Percentiles rank a stretch among this genome's conserved stretches.
phyloP scores from a whole-genome alignment of 2,329 filamentous ascomycete genomes.

The Fusarium buharicum region DNA sequence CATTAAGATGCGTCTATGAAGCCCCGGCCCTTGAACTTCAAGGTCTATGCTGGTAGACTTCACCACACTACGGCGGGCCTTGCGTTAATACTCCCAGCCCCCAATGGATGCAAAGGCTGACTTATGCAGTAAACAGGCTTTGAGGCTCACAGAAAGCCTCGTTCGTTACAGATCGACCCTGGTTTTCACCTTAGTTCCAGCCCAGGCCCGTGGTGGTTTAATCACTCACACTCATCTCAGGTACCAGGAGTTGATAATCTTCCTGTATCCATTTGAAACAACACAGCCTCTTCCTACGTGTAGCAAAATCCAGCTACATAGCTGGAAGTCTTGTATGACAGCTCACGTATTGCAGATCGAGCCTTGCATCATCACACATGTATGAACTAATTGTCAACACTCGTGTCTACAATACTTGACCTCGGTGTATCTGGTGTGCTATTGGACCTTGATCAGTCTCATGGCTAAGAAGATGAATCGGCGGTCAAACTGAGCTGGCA shows the following conservation, averaged over 20 bases:
- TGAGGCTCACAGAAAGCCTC: conserved; percentile 13
- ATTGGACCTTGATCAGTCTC: conserved; percentile 2
- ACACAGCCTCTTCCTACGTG: conserved; percentile 32
- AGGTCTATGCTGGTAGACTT: conserved; percentile 40
- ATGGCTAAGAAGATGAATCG: conserved; percentile 2
- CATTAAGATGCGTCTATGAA: conserved; percentile 21
- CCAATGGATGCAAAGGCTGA: conserved; percentile 9
- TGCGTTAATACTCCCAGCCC: conserved; percentile 17
- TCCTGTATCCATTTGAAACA: conserved; percentile 13
- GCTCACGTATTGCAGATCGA: conserved; percentile 16
- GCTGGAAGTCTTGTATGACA: conserved; percentile 4
- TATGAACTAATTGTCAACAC: conserved; percentile 1
- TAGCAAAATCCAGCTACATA: conserved; percentile 16
- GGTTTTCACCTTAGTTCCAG: conserved; percentile 1
- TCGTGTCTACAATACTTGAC: not conserved
- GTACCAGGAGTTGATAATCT: conserved; percentile 5
- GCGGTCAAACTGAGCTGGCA: conserved; percentile 2
- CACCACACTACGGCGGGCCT: conserved; percentile 29
- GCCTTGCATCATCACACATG: conserved; percentile 5
- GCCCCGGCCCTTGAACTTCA: conserved; percentile 25
- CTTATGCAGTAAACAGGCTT: conserved; percentile 1
- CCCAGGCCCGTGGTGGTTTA: conserved; percentile 7
- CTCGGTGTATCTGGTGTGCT: conserved; percentile 1
- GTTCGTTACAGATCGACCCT: conserved; percentile 5
- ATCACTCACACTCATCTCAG: conserved; percentile 2